phyloP scores from a whole-genome alignment of 495 filamentous ascomycete genomes.

The Tuber calosporum region DNA sequence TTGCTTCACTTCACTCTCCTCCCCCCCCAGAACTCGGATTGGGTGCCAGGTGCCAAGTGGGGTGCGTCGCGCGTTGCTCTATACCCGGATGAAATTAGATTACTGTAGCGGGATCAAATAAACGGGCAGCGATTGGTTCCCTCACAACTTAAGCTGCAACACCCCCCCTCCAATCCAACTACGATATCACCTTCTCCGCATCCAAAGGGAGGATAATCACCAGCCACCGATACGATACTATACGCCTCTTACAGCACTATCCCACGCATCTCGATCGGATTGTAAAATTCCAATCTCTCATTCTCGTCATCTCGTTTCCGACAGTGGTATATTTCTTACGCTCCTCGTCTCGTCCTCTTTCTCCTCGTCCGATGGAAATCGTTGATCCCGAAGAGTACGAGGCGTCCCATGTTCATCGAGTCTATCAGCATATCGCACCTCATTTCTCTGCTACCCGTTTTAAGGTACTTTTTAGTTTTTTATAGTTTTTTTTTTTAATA shows the following conservation, averaged over 20 bases:
- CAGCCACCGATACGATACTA: not conserved
- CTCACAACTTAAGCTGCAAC: not conserved
- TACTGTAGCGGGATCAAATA: not conserved
- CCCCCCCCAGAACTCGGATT: not conserved
- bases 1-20: not conserved
- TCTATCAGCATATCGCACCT: conserved; percentile 88
- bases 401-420: conserved; percentile 74
- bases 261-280: not conserved
- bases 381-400: conserved; percentile 56
- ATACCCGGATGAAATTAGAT: not conserved
- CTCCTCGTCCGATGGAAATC: conserved; percentile 20
- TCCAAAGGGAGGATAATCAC: not conserved
- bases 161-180: not conserved
- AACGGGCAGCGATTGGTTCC: not conserved
- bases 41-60: too few species aligned
- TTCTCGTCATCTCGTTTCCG: not conserved
- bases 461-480: conserved; percentile 58
- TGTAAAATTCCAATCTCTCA: not conserved
- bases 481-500: not conserved
- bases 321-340: not conserved
- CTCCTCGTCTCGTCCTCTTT: conserved; percentile 8
- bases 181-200: not conserved
- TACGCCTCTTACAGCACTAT: not conserved
- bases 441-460: conserved; percentile 95
- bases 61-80: not conserved